phyloP scores from a whole-genome alignment of 1,284 basidiomycete species.

The Ceratorhiza oryzae-sativae region DNA sequence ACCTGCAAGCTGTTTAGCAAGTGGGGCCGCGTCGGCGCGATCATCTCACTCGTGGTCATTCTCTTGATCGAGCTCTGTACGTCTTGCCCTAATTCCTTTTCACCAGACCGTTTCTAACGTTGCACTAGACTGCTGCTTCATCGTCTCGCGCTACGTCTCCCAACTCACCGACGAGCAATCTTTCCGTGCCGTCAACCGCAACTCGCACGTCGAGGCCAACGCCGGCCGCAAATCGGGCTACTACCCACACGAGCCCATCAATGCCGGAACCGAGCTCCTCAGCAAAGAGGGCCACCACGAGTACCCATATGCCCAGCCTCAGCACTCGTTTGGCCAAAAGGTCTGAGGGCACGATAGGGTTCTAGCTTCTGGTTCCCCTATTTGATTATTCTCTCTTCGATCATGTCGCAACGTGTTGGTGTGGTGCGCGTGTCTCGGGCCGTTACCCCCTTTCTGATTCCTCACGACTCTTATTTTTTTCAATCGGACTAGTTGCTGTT shows the following conservation, averaged over 20 bases:
- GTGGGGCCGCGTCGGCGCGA: conserved; percentile 47
- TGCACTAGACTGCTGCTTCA: conserved; percentile 62
- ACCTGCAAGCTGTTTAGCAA: conserved; percentile 59
- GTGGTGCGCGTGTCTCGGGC: too few species aligned
- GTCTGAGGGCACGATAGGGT: not conserved
- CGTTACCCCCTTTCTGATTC: not conserved
- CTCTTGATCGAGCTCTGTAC: conserved; percentile 30
- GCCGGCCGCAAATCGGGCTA: conserved; percentile 11
- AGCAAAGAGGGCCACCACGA: conserved; percentile 16
- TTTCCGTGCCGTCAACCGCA: conserved; percentile 36
- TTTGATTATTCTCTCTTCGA: not conserved
- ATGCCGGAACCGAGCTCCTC: conserved; percentile 13
- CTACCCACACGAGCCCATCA: conserved; percentile 30
- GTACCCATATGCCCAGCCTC: conserved; percentile 3
- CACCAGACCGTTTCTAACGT: conserved; percentile 46
- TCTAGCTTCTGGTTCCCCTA: too few species aligned
- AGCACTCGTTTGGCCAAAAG: conserved; percentile 30
- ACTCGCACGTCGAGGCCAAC: not conserved
- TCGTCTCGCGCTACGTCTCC: conserved; percentile 66
- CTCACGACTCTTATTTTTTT: not conserved
- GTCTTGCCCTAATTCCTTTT: conserved; percentile 57
- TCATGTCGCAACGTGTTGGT: not conserved
- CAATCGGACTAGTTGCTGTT: not conserved
- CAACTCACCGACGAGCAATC: conserved; percentile 59
- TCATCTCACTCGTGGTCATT: conserved; percentile 56